A percentile compares a stretch with the other conserved stretches of the same genome.
Evolutionary conservation across 2,329 filamentous ascomycete species (phyloP).

Genomic region (Penicillium sp.): DNA sequence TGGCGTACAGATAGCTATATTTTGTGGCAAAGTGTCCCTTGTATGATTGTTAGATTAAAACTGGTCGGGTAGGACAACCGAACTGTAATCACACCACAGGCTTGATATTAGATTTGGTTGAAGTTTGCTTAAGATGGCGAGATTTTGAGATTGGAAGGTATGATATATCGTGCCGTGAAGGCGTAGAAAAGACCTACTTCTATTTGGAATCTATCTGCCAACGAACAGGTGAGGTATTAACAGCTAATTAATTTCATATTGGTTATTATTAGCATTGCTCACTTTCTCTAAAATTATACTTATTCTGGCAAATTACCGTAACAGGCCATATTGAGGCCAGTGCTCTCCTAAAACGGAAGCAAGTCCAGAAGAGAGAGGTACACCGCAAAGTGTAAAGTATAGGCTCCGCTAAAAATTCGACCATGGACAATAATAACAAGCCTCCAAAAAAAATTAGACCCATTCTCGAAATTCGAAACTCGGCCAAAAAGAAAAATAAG

Average conservation of each 20-base stretch:
- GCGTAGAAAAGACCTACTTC: not conserved
- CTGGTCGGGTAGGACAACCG: not conserved
- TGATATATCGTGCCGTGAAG: not conserved
- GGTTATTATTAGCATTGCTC: not conserved
- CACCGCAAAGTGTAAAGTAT: slow-evolving; percentile 3
- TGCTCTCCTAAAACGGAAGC: not conserved
- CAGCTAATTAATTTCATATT: not conserved
- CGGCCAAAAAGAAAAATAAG: not conserved
- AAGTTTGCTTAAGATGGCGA: not conserved
- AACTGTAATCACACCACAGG: not conserved
- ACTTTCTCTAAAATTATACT: not conserved
- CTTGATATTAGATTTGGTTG: not conserved
- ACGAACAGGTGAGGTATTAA: not conserved
- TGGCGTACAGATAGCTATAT: not conserved
- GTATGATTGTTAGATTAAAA: not conserved
- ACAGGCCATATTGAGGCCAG: slow-evolving; percentile 7
- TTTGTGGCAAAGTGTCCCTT: not conserved
- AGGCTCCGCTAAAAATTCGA: slow-evolving; percentile 4
- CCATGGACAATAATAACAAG: slow-evolving; percentile 6
- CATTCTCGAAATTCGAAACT: slow-evolving; percentile 12
- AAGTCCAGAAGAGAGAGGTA: slow-evolving; percentile 1
- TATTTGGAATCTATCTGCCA: not conserved
- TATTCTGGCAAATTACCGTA: not conserved
- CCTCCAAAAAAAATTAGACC: not conserved
- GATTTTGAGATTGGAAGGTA: not conserved